These are phyloP conservation scores for Krasilnikovozyma curviuscula DNA, from an alignment of 768 basidiomycete species.

Conservation along the genomic window DNA sequence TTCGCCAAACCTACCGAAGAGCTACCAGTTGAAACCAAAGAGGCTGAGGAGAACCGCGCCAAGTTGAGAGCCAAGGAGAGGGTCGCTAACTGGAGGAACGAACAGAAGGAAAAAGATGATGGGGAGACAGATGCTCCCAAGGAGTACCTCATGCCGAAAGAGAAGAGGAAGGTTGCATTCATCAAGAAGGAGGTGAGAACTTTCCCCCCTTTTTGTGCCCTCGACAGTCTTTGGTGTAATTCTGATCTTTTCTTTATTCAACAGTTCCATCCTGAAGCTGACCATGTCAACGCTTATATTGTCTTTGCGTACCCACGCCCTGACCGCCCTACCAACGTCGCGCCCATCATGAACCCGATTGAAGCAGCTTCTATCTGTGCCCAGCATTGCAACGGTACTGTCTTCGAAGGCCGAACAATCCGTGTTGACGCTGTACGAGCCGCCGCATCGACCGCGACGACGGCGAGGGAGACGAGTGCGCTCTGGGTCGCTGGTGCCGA, in stretches of 20 bases:
- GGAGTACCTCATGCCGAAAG: constrained; percentile 51
- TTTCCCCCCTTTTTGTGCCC: background rate
- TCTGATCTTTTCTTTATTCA: background rate
- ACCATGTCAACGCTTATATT: constrained; percentile 66
- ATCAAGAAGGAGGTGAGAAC: constrained; percentile 49
- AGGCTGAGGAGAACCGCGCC: constrained; percentile 21
- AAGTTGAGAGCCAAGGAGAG: constrained; percentile 23
- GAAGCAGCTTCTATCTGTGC: constrained; percentile 46
- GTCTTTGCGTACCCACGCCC: constrained; percentile 56
- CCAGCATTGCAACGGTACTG: constrained; percentile 43
- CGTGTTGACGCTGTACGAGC: constrained; percentile 51
- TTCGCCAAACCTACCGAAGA: constrained; percentile 65
- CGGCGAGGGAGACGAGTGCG: constrained; percentile 17
- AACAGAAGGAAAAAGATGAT: constrained; percentile 28
- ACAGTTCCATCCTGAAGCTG: constrained; percentile 56
- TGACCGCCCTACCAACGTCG: constrained; percentile 24
- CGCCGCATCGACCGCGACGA: constrained; percentile 20
- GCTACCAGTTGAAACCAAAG: constrained; percentile 26
- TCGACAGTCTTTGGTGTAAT: background rate
- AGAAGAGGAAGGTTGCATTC: constrained; percentile 86
- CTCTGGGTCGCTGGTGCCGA: constrained; percentile 32
- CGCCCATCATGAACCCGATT: constrained; percentile 29
- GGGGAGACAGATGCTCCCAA: constrained; percentile 28
- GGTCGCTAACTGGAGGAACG: constrained; percentile 23
- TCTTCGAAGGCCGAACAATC: constrained; percentile 57